phyloP scores from a whole-genome alignment of 495 filamentous ascomycete genomes.

The Penicillium egyptiacum region DNA sequence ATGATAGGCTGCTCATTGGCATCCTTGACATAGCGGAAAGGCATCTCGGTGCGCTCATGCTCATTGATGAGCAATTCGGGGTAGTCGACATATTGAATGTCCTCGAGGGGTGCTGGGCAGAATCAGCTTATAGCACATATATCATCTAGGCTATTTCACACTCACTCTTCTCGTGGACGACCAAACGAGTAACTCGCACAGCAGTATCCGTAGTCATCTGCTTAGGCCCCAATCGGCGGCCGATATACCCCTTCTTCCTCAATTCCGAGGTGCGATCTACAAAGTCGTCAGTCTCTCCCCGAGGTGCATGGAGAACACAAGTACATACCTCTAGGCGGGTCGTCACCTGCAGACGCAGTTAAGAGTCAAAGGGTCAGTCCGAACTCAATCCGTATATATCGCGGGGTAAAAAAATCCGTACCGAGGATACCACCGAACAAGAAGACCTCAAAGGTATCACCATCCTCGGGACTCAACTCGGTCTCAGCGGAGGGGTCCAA shows the following conservation, averaged over 20 bases:
- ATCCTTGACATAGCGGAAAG: slow-evolving; percentile 88
- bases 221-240: slow-evolving; percentile 82
- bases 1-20: slow-evolving; percentile 77
- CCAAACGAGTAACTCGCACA: slow-evolving; percentile 86
- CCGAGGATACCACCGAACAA: slow-evolving; percentile 95
- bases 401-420: slow-evolving; percentile 40
- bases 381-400: slow-evolving; percentile 16
- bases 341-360: slow-evolving; percentile 64
- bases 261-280: slow-evolving; percentile 91
- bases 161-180: slow-evolving; percentile 77
- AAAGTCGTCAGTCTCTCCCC: slow-evolving; percentile 7
- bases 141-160: slow-evolving; percentile 3
- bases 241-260: slow-evolving; percentile 85
- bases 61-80: slow-evolving; percentile 87
- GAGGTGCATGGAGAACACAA: background rate
- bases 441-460: slow-evolving; percentile 80
- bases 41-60: slow-evolving; percentile 94
- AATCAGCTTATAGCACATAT: slow-evolving; percentile 17
- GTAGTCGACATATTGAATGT: slow-evolving; percentile 79
- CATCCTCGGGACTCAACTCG: slow-evolving; percentile 82
- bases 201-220: slow-evolving; percentile 99
- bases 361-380: slow-evolving; percentile 6
- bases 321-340: slow-evolving; percentile 83
- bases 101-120: slow-evolving; percentile 63
- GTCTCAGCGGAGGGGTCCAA: slow-evolving; percentile 79